Conservation (phyloP, 1,284 basidiomycete species). For the Austroboletus niveus region DNA sequence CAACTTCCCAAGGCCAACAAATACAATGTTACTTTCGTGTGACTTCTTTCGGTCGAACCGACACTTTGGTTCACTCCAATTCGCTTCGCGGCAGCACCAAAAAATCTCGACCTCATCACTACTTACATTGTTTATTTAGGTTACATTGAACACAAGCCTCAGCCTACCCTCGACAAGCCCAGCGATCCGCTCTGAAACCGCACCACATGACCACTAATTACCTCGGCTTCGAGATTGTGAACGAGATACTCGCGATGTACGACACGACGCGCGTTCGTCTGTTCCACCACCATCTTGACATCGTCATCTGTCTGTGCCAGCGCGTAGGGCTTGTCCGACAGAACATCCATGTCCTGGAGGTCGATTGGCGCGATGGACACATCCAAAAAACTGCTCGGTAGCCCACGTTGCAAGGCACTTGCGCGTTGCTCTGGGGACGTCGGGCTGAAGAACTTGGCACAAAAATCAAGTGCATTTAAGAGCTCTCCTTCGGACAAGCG, state of each 20-base stretch:
- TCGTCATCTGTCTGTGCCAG: constrained; percentile 31
- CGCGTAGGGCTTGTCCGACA: constrained; percentile 11
- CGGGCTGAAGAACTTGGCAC: constrained; percentile 56
- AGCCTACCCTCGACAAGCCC: constrained; percentile 36
- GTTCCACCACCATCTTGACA: constrained; percentile 46
- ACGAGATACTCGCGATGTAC: constrained; percentile 51
- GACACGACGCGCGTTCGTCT: constrained; percentile 52
- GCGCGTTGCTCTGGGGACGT: constrained; percentile 51
- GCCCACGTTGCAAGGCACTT: constrained; percentile 9
- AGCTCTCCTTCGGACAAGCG: constrained; percentile 68
- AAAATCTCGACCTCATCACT: no score
- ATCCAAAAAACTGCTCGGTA: constrained; percentile 42
- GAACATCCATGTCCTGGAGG: constrained; percentile 40
- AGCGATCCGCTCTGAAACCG: constrained; percentile 46
- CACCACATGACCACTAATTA: constrained; percentile 47
- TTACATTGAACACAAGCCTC: no score
- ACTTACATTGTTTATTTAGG: no score
- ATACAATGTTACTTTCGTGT: no score
- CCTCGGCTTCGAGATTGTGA: constrained; percentile 54
- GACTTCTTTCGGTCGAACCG: no score
- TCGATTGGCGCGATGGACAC: constrained; percentile 45
- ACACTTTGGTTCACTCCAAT: no score
- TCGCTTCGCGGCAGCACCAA: no score
- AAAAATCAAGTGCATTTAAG: constrained; percentile 61
- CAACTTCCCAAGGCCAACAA: no score